Base-by-base conservation (phyloP, 2,329 filamentous ascomycete species). In the Helotiales sp. region DNA sequence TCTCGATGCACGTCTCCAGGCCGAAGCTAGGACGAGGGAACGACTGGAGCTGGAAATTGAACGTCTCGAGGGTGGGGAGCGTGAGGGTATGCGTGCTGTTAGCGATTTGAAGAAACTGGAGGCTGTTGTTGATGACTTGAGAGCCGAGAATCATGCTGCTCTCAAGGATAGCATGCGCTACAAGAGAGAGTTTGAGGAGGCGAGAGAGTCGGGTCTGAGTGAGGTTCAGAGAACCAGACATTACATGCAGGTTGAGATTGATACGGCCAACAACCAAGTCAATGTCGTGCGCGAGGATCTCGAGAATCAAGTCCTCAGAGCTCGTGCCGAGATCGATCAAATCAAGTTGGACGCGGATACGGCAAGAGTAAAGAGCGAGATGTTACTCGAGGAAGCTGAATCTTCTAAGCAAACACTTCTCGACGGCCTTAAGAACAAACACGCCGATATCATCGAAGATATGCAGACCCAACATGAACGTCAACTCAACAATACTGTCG, bases 141-240 rank as follows among this genome's bases (percentile, higher is more conserved):
- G 86, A 66, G 84, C 82, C 15, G 90, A 93, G 75, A 92, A 91
- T 74, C 85, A 91, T 74, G 64, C 70, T 52, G 86, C 95, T 64
- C 71, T 76, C 58, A 75, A 76, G 61, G 75, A 77, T 65, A 74
- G 71, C 28, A 71, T 75, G 72, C 67, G 88, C 47, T 91, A 89
- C 76, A 89, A 97, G 78, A 88, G 92, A 61, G 93, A 97, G 75
- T 91, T 95, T 74, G 87, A 93, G 67, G 92, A 97, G 75, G 92
- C 93, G 10, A 88, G 91, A 70, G 93, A 97, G 74, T 89, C 89
- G 59, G 93, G 89, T 65, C 88, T 90, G 47, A 86, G 88, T 43
- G 94, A 98, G 77, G 89, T 96, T 52, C 90, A 95, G 77, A 90
- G 93, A 55, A 92, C 90, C 15, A 91, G 91, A 67, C 87, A 90